Conservation (phyloP, 2,329 filamentous ascomycete species). For the Phaeosphaeria sp. region DNA sequence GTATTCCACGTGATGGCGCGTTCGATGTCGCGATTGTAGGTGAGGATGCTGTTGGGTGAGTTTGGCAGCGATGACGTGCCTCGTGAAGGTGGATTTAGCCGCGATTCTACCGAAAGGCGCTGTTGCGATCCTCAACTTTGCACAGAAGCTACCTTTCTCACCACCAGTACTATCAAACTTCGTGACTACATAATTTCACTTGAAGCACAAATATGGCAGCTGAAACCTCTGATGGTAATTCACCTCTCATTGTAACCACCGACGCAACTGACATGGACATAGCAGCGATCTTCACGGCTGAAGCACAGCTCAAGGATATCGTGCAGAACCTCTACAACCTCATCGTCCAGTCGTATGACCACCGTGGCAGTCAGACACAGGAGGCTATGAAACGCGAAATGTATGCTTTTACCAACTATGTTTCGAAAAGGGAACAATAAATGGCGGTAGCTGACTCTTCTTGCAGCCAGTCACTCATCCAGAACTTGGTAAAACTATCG, state of each 20-base stretch:
- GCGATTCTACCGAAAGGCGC: conserved; percentile 21
- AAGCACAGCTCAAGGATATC: conserved; percentile 64
- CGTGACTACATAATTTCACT: not conserved
- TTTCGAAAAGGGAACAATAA: not conserved
- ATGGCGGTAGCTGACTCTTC: not conserved
- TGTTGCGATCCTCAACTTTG: not conserved
- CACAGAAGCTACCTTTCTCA: conserved; percentile 1
- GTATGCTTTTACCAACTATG: conserved; percentile 40
- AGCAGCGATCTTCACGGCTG: conserved; percentile 30
- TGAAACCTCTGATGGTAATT: conserved; percentile 12
- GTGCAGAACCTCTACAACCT: conserved; percentile 68
- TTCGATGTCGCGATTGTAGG: conserved; percentile 8
- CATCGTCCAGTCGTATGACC: conserved; percentile 65
- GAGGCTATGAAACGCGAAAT: conserved; percentile 65
- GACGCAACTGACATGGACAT: conserved; percentile 3
- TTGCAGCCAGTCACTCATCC: conserved; percentile 57
- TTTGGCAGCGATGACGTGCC: conserved; percentile 24
- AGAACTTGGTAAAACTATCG: conserved; percentile 61
- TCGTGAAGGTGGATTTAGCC: conserved; percentile 18
- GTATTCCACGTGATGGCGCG: conserved; percentile 18
- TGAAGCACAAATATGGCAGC: conserved; percentile 10
- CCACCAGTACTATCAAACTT: not conserved
- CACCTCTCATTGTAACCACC: not conserved
- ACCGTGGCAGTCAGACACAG: conserved; percentile 63
- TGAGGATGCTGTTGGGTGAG: conserved; percentile 13